A percentile compares a stretch with the other conserved stretches of the same genome.
phyloP scores from a whole-genome alignment of 495 filamentous ascomycete species.

The Hyaloscypha finlandica region DNA sequence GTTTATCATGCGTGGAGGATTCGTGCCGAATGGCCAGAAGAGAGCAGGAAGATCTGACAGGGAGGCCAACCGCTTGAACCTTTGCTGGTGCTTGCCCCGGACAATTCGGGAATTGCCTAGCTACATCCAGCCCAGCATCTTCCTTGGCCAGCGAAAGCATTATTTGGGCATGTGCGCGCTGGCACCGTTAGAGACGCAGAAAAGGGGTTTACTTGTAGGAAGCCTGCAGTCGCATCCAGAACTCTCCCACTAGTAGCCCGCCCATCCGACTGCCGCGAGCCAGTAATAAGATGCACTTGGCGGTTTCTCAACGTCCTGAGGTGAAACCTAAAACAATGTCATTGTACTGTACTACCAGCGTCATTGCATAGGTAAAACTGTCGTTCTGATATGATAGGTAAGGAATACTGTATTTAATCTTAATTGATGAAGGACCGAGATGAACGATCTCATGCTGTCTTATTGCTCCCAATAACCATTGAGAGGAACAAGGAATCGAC shows the following conservation, averaged over 20 bases:
- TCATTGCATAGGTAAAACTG: too few species aligned
- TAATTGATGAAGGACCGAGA: neutral
- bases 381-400: neutral
- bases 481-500: neutral
- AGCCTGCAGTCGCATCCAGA: neutral
- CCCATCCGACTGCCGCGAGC: conserved; percentile 16
- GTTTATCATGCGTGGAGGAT: conserved; percentile 11
- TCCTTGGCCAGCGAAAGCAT: neutral
- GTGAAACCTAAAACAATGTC: neutral
- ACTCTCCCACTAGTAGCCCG: neutral
- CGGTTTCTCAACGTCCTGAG: neutral
- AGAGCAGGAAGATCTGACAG: conserved; percentile 3
- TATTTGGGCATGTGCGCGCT: neutral
- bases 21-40: conserved; percentile 13
- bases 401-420: neutral
- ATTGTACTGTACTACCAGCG: neutral
- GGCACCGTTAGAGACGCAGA: neutral
- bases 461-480: neutral
- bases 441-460: neutral
- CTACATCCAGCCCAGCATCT: neutral
- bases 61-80: neutral
- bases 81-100: neutral
- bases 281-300: neutral
- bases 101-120: neutral
- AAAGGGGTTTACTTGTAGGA: neutral